Percentiles rank a stretch among this genome's conserved stretches.
Conservation (phyloP, 176 grass and related monocot species). For the Rhynchospora pubera region DNA sequence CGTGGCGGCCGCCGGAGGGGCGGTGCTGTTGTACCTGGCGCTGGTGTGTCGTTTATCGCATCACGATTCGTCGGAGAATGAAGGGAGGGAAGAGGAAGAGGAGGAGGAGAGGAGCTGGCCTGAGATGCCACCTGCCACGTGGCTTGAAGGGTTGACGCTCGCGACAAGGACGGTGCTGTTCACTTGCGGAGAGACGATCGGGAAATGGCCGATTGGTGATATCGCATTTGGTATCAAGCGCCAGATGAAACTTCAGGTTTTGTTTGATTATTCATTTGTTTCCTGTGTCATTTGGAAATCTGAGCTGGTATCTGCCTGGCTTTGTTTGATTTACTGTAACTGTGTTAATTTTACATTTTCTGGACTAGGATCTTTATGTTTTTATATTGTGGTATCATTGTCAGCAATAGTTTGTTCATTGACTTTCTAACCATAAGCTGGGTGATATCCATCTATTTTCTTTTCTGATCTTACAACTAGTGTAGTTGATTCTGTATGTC, state of each 20-base stretch:
- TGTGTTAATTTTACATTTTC: neutral
- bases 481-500: neutral
- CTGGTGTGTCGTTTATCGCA: conserved; percentile 25
- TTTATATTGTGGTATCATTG: neutral
- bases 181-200: conserved; percentile 28
- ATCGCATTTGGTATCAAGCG: conserved; percentile 36
- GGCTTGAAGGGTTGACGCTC: conserved; percentile 20
- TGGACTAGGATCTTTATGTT: neutral
- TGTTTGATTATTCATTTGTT: neutral
- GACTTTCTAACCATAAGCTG: neutral
- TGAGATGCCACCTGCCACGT: conserved; percentile 13
- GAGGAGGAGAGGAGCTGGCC: conserved; percentile 22
- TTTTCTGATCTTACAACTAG: neutral
- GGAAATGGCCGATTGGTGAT: conserved; percentile 11
- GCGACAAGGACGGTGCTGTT: conserved; percentile 30
- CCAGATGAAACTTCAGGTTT: conserved; percentile 24
- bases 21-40: conserved; percentile 29
- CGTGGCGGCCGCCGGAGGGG: conserved; percentile 23
- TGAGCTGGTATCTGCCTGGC: neutral
- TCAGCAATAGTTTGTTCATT: neutral
- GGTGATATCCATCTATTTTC: neutral
- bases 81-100: neutral
- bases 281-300: neutral
- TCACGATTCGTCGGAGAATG: conserved; percentile 3
- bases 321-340: neutral